A percentile compares a stretch with the other conserved stretches of the same genome.
Conservation (phyloP, 345 rosid genomes). For the Crucihimalaya himalaica region DNA sequence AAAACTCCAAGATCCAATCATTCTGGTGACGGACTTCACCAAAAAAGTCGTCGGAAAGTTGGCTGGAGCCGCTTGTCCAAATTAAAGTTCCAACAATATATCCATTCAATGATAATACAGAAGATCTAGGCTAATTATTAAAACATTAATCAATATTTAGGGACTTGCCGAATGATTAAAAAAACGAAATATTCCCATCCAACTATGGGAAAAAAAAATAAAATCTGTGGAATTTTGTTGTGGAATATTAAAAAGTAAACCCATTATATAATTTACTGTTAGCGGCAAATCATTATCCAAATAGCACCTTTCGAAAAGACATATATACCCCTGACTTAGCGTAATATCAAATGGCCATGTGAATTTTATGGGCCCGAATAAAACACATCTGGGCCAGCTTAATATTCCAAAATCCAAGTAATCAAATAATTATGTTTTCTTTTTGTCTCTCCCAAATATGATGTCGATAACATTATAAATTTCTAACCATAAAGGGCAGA, state of each 20-base stretch:
- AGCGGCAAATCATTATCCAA: slow-evolving; percentile 29
- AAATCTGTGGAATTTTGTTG: not conserved
- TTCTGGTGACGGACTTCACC: no score
- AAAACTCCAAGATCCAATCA: no score
- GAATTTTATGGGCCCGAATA: slow-evolving; percentile 34
- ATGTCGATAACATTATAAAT: not conserved
- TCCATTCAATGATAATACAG: not conserved
- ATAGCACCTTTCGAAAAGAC: not conserved
- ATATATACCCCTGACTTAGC: slow-evolving; percentile 21
- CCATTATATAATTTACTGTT: slow-evolving; percentile 26
- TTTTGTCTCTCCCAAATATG: not conserved
- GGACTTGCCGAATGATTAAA: not conserved
- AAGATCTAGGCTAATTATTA: not conserved
- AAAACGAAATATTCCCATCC: slow-evolving; percentile 28
- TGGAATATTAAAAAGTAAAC: slow-evolving; percentile 30
- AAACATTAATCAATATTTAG: not conserved
- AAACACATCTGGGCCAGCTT: slow-evolving; percentile 22
- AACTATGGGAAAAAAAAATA: slow-evolving; percentile 2
- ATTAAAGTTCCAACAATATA: no score
- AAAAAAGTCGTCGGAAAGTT: no score
- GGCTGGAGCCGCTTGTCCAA: no score
- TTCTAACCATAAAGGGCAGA: no score
- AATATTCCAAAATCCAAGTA: slow-evolving; percentile 25
- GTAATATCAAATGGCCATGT: slow-evolving; percentile 16
- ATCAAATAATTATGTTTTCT: not conserved